A percentile compares a stretch with the other conserved stretches of the same genome.
These are phyloP conservation scores for Penicillium pulvis DNA, from an alignment of 495 filamentous ascomycete genomes.

Conservation along the genomic window DNA sequence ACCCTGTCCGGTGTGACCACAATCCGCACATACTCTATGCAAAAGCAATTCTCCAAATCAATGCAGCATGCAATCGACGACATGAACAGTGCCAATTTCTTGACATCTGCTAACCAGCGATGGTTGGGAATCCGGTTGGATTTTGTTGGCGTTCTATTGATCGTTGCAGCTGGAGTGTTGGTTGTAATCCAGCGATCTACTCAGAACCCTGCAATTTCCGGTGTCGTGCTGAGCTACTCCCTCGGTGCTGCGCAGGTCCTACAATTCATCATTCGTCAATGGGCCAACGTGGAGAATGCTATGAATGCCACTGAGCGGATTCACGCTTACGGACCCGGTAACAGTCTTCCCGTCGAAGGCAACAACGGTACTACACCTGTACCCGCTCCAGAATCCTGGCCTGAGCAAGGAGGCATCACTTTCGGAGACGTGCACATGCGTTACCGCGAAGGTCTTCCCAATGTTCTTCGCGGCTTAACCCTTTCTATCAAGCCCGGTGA, in stretches of 20 bases:
- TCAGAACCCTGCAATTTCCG: conserved; percentile 35
- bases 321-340: conserved; percentile 8
- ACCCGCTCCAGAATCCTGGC: conserved; percentile 1
- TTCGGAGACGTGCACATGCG: conserved; percentile 3
- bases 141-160: conserved; percentile 33
- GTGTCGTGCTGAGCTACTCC: conserved; percentile 20
- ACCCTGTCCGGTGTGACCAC: conserved; percentile 41
- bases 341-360: conserved; percentile 2
- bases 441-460: not conserved
- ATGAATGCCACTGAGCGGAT: conserved; percentile 22
- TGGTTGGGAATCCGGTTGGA: conserved; percentile 45
- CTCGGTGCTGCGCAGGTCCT: conserved; percentile 14
- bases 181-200: conserved; percentile 21
- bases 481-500: conserved; percentile 5
- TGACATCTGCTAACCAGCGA: conserved; percentile 47
- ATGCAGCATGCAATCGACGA: conserved; percentile 32
- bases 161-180: not conserved
- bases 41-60: conserved; percentile 15
- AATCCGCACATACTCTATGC: conserved; percentile 52
- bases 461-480: not conserved
- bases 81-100: conserved; percentile 44
- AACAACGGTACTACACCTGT: not conserved
- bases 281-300: conserved; percentile 25
- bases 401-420: conserved; percentile 5
- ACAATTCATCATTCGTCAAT: conserved; percentile 3